Evolutionary conservation across 768 basidiomycete genomes (phyloP).

Genomic region (Amanita molliuscula): DNA sequence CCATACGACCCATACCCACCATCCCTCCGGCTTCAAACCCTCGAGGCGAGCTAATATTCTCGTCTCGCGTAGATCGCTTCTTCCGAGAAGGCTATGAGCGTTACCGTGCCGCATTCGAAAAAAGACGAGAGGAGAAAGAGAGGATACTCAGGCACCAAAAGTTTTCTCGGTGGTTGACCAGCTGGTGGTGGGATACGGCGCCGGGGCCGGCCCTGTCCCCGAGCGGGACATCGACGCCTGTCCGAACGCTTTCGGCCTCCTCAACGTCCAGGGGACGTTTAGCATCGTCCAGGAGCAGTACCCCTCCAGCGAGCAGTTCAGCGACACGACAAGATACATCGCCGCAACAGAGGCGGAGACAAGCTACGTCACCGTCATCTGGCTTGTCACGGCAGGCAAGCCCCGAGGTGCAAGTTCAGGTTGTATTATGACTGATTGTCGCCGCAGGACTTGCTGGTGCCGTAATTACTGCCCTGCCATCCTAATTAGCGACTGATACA

Average conservation of each 20-base stretch:
- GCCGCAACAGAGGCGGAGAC: neutral
- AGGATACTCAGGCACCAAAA: conserved; percentile 20
- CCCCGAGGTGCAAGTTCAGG: neutral
- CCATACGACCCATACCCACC: conserved; percentile 45
- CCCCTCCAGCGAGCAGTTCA: neutral
- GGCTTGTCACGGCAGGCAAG: neutral
- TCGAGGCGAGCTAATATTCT: conserved; percentile 94
- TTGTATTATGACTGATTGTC: neutral
- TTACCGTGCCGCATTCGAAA: conserved; percentile 82
- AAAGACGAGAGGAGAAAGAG: conserved; percentile 56
- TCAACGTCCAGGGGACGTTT: conserved; percentile 2
- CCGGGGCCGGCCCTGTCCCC: neutral
- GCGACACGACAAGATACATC: neutral
- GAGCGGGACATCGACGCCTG: neutral
- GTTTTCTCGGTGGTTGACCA: conserved; percentile 20
- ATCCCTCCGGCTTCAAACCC: conserved; percentile 87
- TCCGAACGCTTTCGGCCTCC: conserved; percentile 1
- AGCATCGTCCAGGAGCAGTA: conserved; percentile 5
- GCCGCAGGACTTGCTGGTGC: neutral
- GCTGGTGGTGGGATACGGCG: conserved; percentile 1
- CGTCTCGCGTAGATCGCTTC: conserved; percentile 66
- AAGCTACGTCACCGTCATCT: neutral
- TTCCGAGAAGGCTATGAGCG: conserved; percentile 93
- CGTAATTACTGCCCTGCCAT: neutral
- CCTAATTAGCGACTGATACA: neutral